phyloP scores from a whole-genome alignment of 805 yeast genomes.

The Kodamaea fukazawae region DNA sequence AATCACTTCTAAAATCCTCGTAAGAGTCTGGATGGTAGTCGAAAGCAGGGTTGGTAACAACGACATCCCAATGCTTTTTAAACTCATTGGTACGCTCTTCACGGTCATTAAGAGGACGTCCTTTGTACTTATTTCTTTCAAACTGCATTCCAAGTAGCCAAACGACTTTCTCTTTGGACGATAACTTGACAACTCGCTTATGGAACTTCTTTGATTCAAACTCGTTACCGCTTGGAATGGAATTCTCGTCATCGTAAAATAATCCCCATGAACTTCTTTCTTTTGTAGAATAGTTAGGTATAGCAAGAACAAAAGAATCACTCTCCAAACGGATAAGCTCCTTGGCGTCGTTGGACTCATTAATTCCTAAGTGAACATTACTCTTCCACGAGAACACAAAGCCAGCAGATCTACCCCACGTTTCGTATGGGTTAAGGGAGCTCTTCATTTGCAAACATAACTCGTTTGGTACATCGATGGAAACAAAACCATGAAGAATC shows the following conservation, averaged over 20 bases:
- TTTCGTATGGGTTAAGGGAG: conserved; percentile 54
- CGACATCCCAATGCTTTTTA: conserved; percentile 62
- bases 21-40: conserved; percentile 75
- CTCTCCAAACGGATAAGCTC: conserved; percentile 56
- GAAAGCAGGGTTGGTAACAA: conserved; percentile 54
- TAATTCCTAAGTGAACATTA: conserved; percentile 48
- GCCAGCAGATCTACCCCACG: conserved; percentile 59
- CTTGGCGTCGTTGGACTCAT: conserved; percentile 47
- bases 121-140: conserved; percentile 52
- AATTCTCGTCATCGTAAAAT: conserved; percentile 24
- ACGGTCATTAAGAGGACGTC: conserved; percentile 28
- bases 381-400: conserved; percentile 64
- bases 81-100: conserved; percentile 47
- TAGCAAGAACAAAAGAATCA: conserved; percentile 53
- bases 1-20: conserved; percentile 75
- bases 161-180: conserved; percentile 57
- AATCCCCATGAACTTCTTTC: conserved; percentile 40
- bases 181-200: conserved; percentile 53
- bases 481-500: conserved; percentile 51
- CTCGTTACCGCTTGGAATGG: conserved; percentile 14
- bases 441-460: conserved; percentile 64
- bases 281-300: conserved; percentile 47
- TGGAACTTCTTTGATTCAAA: conserved; percentile 30
- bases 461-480: conserved; percentile 48
- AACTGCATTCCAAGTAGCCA: conserved; percentile 78